phyloP scores from a whole-genome alignment of 2,329 filamentous ascomycete species.

The Fusarium cyanostomum region DNA sequence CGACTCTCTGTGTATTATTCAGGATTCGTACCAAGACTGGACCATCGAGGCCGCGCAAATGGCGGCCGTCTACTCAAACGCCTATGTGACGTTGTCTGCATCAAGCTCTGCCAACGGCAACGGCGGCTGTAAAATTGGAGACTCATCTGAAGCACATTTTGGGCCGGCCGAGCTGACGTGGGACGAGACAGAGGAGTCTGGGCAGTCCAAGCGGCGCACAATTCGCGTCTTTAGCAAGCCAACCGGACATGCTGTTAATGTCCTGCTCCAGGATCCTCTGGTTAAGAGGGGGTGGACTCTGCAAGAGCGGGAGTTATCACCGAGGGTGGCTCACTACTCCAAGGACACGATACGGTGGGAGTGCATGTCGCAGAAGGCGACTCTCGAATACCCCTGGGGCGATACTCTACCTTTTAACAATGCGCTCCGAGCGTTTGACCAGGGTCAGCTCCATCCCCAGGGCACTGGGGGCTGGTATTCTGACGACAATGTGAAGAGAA shows the following conservation, averaged over 20 bases:
- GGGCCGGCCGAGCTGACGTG: neutral
- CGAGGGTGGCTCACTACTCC: neutral
- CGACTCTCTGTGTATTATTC: conserved; percentile 13
- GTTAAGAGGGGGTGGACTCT: neutral
- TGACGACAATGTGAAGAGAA: neutral
- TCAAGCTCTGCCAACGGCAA: neutral
- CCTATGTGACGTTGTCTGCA: conserved; percentile 10
- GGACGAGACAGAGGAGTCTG: neutral
- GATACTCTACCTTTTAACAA: neutral
- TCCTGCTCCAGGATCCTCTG: neutral
- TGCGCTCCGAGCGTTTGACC: neutral
- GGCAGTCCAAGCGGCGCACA: neutral
- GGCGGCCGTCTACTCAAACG: conserved; percentile 16
- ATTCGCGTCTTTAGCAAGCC: neutral
- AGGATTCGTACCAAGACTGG: conserved; percentile 15
- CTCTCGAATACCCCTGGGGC: neutral
- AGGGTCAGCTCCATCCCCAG: neutral
- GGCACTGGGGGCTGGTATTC: neutral
- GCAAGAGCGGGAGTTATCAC: neutral
- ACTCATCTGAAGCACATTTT: neutral
- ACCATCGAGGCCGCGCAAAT: conserved; percentile 4
- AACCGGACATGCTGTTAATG: neutral
- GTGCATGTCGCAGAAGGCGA: neutral
- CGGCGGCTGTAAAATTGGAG: neutral
- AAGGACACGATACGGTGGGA: neutral